A percentile compares a stretch with the other conserved stretches of the same genome.
Conservation (phyloP, 208 protist genomes). For the Trypanosoma melophagium region DNA sequence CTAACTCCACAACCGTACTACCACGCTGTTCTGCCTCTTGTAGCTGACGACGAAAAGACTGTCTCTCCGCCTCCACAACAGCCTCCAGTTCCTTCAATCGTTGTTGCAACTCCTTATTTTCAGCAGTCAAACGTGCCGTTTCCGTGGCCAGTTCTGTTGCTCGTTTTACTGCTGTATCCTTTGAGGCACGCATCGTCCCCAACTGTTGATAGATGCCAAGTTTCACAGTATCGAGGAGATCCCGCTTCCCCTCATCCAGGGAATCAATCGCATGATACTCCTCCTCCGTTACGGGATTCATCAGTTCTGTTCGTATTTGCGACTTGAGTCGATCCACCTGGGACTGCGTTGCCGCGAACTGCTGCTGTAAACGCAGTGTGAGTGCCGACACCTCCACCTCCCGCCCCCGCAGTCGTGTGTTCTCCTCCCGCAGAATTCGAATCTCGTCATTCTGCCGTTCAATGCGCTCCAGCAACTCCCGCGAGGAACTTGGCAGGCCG, state of each 20-base stretch:
- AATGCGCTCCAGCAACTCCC: constrained; percentile 64
- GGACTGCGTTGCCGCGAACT: constrained; percentile 76
- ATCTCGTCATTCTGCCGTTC: constrained; percentile 75
- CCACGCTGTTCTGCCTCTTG: constrained; percentile 42
- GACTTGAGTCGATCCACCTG: constrained; percentile 83
- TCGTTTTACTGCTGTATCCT: constrained; percentile 50
- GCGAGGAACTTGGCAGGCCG: constrained; percentile 59
- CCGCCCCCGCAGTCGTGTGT: constrained; percentile 58
- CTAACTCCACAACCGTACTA: constrained; percentile 59
- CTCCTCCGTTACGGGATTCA: constrained; percentile 71
- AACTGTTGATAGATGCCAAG: constrained; percentile 82
- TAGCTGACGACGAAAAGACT: constrained; percentile 29
- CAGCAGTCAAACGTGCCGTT: constrained; percentile 39
- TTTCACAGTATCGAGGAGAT: constrained; percentile 82
- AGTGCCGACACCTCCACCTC: constrained; percentile 83
- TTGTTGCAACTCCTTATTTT: constrained; percentile 58
- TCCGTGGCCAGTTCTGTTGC: constrained; percentile 60
- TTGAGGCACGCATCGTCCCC: constrained; percentile 50
- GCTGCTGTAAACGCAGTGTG: constrained; percentile 71
- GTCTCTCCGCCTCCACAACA: constrained; percentile 36
- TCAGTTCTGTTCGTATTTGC: constrained; percentile 66
- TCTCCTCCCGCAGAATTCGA: constrained; percentile 62
- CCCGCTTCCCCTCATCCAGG: constrained; percentile 62
- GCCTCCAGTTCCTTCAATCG: constrained; percentile 53
- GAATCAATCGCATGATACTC: constrained; percentile 73